Evolutionary conservation across 148 eudicot genomes (phyloP).

Genomic region (Camellia lanceoleosa): DNA sequence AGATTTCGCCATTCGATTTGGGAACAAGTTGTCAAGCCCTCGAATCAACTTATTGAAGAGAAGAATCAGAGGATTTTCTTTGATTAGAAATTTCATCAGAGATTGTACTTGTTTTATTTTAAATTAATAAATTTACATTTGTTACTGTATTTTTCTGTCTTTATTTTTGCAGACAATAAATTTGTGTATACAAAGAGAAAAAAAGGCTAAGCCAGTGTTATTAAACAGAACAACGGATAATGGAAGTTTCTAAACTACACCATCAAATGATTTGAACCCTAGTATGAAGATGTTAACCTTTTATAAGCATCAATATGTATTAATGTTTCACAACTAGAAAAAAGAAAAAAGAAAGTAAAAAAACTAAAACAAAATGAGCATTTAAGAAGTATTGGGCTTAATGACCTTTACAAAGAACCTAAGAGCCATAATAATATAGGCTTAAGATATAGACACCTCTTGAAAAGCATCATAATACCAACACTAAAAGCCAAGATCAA

Average conservation of each 20-base stretch:
- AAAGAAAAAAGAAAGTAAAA: too few species aligned
- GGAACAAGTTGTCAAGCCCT: too few species aligned
- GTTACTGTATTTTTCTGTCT: too few species aligned
- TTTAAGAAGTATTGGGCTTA: not conserved
- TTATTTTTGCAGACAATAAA: too few species aligned
- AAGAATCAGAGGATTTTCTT: too few species aligned
- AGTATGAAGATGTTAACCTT: not conserved
- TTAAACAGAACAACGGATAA: not conserved
- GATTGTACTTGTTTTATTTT: too few species aligned
- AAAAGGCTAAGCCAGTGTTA: not conserved
- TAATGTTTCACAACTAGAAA: not conserved
- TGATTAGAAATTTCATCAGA: too few species aligned
- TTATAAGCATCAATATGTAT: not conserved
- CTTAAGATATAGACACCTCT: not conserved
- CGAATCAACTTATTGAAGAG: too few species aligned
- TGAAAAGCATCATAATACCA: not conserved
- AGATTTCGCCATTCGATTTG: too few species aligned
- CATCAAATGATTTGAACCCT: not conserved
- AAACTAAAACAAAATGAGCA: not conserved
- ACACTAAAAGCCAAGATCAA: not conserved
- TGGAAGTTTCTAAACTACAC: not conserved
- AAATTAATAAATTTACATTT: too few species aligned
- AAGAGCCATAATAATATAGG: not conserved
- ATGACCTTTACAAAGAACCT: not conserved
- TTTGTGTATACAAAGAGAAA: too few species aligned